Conservation (phyloP, 176 grass and related monocot species). For the Guadua angustifolia region DNA sequence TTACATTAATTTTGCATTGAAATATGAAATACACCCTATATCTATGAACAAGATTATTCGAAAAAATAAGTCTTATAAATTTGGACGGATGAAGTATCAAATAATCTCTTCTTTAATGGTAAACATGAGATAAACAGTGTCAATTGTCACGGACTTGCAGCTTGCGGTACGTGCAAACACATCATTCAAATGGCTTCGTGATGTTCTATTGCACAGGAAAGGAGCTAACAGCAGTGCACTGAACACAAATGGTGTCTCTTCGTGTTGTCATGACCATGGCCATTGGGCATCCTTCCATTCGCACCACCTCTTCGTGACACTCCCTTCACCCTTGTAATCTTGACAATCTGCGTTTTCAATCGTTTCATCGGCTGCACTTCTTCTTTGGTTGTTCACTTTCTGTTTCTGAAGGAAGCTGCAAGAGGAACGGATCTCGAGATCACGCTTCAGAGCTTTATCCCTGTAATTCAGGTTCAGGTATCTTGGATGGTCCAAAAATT, state of each 20-base stretch:
- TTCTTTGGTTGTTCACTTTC: constrained; percentile 25
- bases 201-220: neutral
- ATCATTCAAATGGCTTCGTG: neutral
- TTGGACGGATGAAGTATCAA: neutral
- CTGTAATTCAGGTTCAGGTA: constrained; percentile 60
- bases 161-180: neutral
- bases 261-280: constrained; percentile 68
- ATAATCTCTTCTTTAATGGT: neutral
- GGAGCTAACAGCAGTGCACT: neutral
- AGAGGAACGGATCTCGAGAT: constrained; percentile 51
- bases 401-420: constrained; percentile 39
- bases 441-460: constrained; percentile 62
- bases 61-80: too few relatives aligned
- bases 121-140: neutral
- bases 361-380: neutral
- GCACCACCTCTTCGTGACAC: constrained; percentile 53
- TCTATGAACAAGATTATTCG: too few relatives aligned
- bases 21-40: too few relatives aligned
- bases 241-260: neutral
- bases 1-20: too few relatives aligned
- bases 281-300: constrained; percentile 83
- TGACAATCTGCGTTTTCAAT: constrained; percentile 7
- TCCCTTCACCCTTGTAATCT: neutral
- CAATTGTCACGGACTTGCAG: neutral
- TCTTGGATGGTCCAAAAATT: constrained; percentile 86